Evolutionary conservation across 2,329 filamentous ascomycete genomes (phyloP).

Genomic region (Colletotrichum paranaense): DNA sequence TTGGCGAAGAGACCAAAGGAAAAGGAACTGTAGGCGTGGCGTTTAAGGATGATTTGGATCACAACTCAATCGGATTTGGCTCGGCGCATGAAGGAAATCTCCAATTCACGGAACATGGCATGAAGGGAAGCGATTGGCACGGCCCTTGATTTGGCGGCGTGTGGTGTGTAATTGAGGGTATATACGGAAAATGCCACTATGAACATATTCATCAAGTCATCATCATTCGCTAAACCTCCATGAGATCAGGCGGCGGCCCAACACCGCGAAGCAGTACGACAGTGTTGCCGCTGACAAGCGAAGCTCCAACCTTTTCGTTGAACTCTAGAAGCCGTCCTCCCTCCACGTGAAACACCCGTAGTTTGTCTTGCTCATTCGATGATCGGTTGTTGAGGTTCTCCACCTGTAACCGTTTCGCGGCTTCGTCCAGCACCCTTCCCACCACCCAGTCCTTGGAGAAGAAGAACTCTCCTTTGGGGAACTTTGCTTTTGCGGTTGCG

Average conservation of each 20-base stretch:
- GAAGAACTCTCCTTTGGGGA: slow-evolving; percentile 84
- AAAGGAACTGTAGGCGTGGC: slow-evolving; percentile 33
- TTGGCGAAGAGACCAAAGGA: slow-evolving; percentile 48
- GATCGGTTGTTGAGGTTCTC: slow-evolving; percentile 87
- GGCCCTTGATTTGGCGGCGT: slow-evolving; percentile 12
- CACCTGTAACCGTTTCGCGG: slow-evolving; percentile 81
- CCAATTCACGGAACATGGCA: neutral
- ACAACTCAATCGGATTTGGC: slow-evolving; percentile 20
- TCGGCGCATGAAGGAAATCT: slow-evolving; percentile 27
- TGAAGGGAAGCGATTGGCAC: neutral
- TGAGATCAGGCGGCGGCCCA: slow-evolving; percentile 80
- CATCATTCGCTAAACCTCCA: slow-evolving; percentile 55
- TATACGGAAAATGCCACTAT: slow-evolving; percentile 29
- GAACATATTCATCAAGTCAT: slow-evolving; percentile 27
- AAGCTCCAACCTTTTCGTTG: slow-evolving; percentile 82
- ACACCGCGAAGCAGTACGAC: slow-evolving; percentile 89
- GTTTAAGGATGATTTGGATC: slow-evolving; percentile 9
- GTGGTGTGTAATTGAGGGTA: slow-evolving; percentile 26
- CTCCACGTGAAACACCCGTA: slow-evolving; percentile 94
- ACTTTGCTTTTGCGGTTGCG: slow-evolving; percentile 84
- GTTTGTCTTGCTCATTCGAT: slow-evolving; percentile 78
- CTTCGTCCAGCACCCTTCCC: slow-evolving; percentile 82
- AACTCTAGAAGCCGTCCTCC: slow-evolving; percentile 89
- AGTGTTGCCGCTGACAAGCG: slow-evolving; percentile 85
- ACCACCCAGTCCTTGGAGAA: slow-evolving; percentile 91